Percentiles rank a stretch among this genome's conserved stretches.
These are phyloP conservation scores for Cordyceps tenuipes DNA, from an alignment of 2,329 filamentous ascomycete genomes.

Conservation along the genomic window DNA sequence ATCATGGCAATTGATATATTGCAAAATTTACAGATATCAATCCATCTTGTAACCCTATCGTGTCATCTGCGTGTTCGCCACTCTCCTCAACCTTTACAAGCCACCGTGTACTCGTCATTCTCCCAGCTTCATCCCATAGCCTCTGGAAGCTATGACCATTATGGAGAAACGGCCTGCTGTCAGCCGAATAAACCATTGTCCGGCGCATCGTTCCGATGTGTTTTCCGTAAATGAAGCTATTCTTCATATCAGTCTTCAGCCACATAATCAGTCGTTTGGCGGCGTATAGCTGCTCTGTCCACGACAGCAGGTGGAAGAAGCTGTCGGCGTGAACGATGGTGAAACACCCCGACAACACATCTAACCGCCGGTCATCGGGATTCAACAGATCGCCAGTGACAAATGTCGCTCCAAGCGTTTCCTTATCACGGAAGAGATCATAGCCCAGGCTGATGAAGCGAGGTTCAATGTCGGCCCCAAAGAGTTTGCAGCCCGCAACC, in stretches of 20 bases:
- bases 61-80: not conserved
- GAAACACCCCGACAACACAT: constrained; percentile 29
- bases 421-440: constrained; percentile 54
- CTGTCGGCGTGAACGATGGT: constrained; percentile 41
- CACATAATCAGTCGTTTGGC: constrained; percentile 37
- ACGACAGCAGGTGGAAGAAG: constrained; percentile 43
- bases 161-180: constrained; percentile 35
- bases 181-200: constrained; percentile 16
- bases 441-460: constrained; percentile 51
- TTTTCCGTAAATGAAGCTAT: constrained; percentile 42
- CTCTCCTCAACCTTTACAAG: constrained; percentile 31
- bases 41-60: not conserved
- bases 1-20: constrained; percentile 10
- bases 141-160: constrained; percentile 40
- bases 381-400: constrained; percentile 43
- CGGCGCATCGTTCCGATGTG: constrained; percentile 35
- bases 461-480: constrained; percentile 39
- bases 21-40: constrained; percentile 7
- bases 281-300: constrained; percentile 37
- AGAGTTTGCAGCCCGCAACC: constrained; percentile 38
- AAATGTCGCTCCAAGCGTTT: constrained; percentile 38
- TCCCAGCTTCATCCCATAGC: constrained; percentile 46
- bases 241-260: constrained; percentile 33
- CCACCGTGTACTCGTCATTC: constrained; percentile 41
- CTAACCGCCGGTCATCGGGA: constrained; percentile 28